phyloP scores from a whole-genome alignment of 306 rosid genomes.

The Gastrolobium villosum region DNA sequence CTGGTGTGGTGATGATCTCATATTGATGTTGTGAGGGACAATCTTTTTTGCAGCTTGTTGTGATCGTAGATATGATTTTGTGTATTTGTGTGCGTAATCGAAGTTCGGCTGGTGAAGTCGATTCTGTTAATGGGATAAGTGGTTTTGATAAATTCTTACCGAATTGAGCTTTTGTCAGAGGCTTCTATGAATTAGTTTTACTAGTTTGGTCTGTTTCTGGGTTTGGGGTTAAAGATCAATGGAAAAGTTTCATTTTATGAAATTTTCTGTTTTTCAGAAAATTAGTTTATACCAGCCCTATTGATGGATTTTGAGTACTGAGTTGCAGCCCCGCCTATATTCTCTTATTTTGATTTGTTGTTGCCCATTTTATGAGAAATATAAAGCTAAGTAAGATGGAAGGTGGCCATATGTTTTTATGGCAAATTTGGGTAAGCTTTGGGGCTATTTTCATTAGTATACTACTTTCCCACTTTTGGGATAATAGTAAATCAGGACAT shows the following conservation, averaged over 20 bases:
- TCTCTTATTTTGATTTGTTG: neutral
- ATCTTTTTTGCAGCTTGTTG: neutral
- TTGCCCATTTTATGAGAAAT: constrained; percentile 1
- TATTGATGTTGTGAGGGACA: neutral
- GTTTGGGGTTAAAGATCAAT: neutral
- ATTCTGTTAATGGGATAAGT: constrained; percentile 20
- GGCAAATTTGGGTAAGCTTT: constrained; percentile 5
- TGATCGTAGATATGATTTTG: neutral
- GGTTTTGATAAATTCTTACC: neutral
- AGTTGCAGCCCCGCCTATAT: constrained; percentile 1
- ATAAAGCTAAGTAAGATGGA: constrained; percentile 11
- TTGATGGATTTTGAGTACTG: constrained; percentile 2
- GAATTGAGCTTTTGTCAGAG: neutral
- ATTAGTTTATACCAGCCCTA: neutral
- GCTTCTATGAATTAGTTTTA: constrained; percentile 2
- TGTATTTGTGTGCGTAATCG: neutral
- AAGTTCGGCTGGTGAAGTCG: no score
- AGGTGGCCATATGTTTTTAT: neutral
- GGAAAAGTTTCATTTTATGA: neutral
- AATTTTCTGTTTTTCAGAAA: neutral
- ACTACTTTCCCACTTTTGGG: neutral
- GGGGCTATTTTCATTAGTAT: neutral
- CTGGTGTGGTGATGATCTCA: neutral
- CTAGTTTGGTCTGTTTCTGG: neutral
- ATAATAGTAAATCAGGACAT: neutral